Base-by-base conservation (phyloP, 345 rosid genomes). In the Rhizophora mangle region DNA sequence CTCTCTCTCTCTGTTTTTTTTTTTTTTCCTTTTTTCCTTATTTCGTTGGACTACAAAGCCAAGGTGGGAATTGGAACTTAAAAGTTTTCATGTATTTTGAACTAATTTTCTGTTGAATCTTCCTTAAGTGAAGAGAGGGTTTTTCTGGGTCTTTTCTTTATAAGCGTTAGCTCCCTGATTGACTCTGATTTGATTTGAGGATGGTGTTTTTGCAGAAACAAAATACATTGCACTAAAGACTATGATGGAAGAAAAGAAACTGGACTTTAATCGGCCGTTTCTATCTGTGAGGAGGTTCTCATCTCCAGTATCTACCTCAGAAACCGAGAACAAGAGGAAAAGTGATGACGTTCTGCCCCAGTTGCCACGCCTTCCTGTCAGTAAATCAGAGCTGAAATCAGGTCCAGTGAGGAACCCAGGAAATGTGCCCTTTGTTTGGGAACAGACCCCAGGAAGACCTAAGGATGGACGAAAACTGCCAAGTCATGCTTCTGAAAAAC, bases 371-470 rank as follows among this genome's bases (percentile, higher is more conserved):
- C 88, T 84, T 39, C 96, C 96, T 4, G 62, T 63, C 32, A 88
- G 87, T 83, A 87, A 79, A 66, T 86, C 95, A 57, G 98, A 89
- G 63, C 62, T 91, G 64, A 94, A 86, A 69, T 94, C 98, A n/a
- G 96, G 97, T 64, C 98, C 98, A 3, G 67, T 94, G 2, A 82
- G 95, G 60, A 84, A 82, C 59, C 90, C 98, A 2, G 98, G 98
- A 77, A 85, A 88, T 4, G 96, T 94, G 65, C 98, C 97, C 56
- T 94, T 94, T 67, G 73, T 88, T 52, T 94, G 98, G 98, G 98
- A 94, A 70, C 85, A 82, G 68, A 64, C 76, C 52, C 98, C 98
- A 0, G 98, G 98, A 59, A 89, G 80, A 65, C 95, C 97, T 5
- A 94, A 89, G 76, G 76, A 83, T 74, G 89, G 79, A 77, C 74